Base-by-base conservation (phyloP, 1,284 basidiomycete genomes). In the Ustilago shanxiensis region DNA sequence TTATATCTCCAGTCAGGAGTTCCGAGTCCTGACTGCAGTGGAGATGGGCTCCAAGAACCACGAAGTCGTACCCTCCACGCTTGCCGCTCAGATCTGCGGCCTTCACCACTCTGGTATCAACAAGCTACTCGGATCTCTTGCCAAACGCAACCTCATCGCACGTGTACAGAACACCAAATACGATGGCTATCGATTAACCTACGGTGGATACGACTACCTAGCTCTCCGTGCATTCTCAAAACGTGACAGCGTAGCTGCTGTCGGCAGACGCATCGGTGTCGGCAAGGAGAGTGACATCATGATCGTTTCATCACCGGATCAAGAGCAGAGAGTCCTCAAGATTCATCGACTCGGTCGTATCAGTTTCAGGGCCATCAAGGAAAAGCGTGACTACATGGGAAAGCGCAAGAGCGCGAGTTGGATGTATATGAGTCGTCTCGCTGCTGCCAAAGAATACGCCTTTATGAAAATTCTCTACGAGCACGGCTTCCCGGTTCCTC, bases 391-490 rank as follows among this genome's bases (percentile, higher is more conserved):
- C 86, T 99, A 99, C 87, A 89, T 99, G 78, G 94, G 95, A 31
- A 97, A 96, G 86, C 90, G 96, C 41, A 95, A 95, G 87, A 94
- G 93, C 37, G 95, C 95, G 0, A 96, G 94, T 31, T 99, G 96
- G 96, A 98, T 99, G 95, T 99, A 98, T 88, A 95, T 99, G 94
- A 96, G 94, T 60, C 91, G 96, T 29, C 88, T 99, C 52, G 93
- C 95, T 11, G 96, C 96, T 6, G 92, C 96, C 87, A 98, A 98
- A 86, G 96, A 99, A 86, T 99, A 92, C 89, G 94, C 94, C 0
- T 99, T 98, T 86, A 97, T 99, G 95, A 97, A 95, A 94, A 92
- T 98, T 35, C 89, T 99, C n/a, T 90, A 98, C 86, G 92, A 96
- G 80, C 92, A 98, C 83, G 91, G 90, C 9, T 98, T 98, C 84